A percentile compares a stretch with the other conserved stretches of the same genome.
These are phyloP conservation scores for Botryobasidium botryosum DNA, from an alignment of 768 basidiomycete species.

Conservation along the genomic window DNA sequence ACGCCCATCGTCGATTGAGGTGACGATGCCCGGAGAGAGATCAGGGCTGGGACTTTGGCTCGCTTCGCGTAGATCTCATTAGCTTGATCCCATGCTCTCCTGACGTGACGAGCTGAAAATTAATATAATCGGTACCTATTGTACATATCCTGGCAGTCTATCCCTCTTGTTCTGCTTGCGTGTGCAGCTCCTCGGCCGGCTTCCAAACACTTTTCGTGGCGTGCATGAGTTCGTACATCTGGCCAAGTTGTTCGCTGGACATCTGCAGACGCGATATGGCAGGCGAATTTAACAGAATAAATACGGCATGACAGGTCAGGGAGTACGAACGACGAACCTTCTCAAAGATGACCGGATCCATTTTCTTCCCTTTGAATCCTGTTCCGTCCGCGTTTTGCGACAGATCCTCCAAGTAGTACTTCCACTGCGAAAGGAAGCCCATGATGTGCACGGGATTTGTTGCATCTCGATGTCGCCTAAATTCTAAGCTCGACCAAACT, in stretches of 20 bases:
- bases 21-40: no score
- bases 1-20: no score
- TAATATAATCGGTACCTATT: no score
- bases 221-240: constrained; percentile 89
- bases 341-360: constrained; percentile 58
- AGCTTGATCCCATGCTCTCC: no score
- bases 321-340: constrained; percentile 33
- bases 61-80: no score
- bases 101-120: no score
- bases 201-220: constrained; percentile 82
- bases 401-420: constrained; percentile 66
- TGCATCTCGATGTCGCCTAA: constrained; percentile 59
- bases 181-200: constrained; percentile 28
- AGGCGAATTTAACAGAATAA: no score
- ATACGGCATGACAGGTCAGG: constrained; percentile 1
- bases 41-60: no score
- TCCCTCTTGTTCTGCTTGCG: no score
- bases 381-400: constrained; percentile 29
- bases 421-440: constrained; percentile 93
- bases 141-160: no score
- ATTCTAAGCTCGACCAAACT: constrained; percentile 36
- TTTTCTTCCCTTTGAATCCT: constrained; percentile 42
- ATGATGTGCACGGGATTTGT: constrained; percentile 85
- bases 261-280: constrained; percentile 37
- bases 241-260: constrained; percentile 80